A percentile compares a stretch with the other conserved stretches of the same genome.
Evolutionary conservation across 805 yeast genomes (phyloP).

Genomic region (Monosporozyma siamensis): DNA sequence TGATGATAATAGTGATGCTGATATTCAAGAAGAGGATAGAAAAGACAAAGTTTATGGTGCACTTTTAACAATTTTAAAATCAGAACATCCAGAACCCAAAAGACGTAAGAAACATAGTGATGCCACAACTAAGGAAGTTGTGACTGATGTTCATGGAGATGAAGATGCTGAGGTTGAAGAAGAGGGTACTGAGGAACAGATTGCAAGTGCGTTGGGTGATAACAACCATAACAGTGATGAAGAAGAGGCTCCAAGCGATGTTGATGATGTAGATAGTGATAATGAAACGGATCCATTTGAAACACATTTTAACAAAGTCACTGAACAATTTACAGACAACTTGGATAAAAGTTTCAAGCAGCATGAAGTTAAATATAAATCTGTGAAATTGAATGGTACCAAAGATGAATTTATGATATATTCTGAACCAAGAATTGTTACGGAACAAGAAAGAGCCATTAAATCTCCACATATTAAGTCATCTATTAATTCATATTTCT

Average conservation of each 20-base stretch:
- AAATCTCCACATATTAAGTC: conserved; percentile 16
- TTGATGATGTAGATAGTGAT: conserved; percentile 27
- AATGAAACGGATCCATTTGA: conserved; percentile 64
- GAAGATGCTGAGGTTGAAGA: conserved; percentile 16
- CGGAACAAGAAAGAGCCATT: conserved; percentile 9
- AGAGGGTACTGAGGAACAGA: conserved; percentile 21
- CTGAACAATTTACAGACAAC: conserved; percentile 30
- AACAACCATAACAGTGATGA: conserved; percentile 26
- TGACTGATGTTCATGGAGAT: no score
- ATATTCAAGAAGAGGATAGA: conserved; percentile 17
- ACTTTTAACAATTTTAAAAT: conserved; percentile 48
- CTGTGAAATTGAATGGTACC: conserved; percentile 11
- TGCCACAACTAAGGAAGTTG: neutral
- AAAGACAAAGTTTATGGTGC: conserved; percentile 54
- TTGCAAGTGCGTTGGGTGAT: conserved; percentile 23
- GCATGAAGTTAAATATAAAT: conserved; percentile 22
- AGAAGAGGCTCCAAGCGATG: conserved; percentile 14
- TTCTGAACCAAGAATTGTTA: conserved; percentile 22
- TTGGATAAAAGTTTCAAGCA: conserved; percentile 30
- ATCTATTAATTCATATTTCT: conserved; percentile 30
- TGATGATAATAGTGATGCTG: conserved; percentile 10
- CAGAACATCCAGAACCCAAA: conserved; percentile 33
- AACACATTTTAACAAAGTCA: conserved; percentile 53
- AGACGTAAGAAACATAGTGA: conserved; percentile 11
- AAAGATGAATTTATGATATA: conserved; percentile 16